phyloP scores from a whole-genome alignment of 306 rosid species.

The Senna tora region DNA sequence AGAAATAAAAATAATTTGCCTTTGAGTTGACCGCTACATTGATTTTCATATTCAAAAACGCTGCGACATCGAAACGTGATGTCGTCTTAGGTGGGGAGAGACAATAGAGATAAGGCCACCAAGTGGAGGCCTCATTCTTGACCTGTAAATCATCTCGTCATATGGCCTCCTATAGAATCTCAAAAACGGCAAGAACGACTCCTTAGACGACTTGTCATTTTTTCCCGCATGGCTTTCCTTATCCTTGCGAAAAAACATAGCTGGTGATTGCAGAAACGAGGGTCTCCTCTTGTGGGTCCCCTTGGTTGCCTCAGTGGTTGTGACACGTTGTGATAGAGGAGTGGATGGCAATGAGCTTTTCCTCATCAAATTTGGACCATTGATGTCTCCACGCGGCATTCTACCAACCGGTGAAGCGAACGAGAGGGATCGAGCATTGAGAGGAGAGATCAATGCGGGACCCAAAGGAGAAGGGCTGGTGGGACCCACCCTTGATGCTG shows the following conservation, averaged over 20 bases:
- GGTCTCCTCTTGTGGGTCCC: slow-evolving; percentile 51
- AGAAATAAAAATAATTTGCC: background rate
- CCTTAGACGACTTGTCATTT: slow-evolving; percentile 51
- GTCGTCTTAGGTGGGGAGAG: slow-evolving; percentile 64
- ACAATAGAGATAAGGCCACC: slow-evolving; percentile 76
- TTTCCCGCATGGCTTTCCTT: slow-evolving; percentile 53
- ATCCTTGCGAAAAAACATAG: slow-evolving; percentile 57
- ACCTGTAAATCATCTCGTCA: slow-evolving; percentile 79
- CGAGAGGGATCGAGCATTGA: slow-evolving; percentile 64
- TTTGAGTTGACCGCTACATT: background rate
- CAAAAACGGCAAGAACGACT: slow-evolving; percentile 58
- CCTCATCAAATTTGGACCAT: slow-evolving; percentile 36
- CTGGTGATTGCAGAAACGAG: slow-evolving; percentile 76
- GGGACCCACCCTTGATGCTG: slow-evolving; percentile 67
- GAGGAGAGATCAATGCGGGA: slow-evolving; percentile 63
- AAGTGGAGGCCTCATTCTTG: slow-evolving; percentile 87
- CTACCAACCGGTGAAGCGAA: slow-evolving; percentile 64
- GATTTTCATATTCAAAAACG: slow-evolving; percentile 57
- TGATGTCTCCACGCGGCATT: slow-evolving; percentile 49
- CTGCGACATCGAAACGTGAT: slow-evolving; percentile 67
- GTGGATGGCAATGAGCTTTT: slow-evolving; percentile 60
- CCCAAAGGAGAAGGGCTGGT: slow-evolving; percentile 47
- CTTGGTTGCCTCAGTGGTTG: slow-evolving; percentile 6
- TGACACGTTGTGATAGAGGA: slow-evolving; percentile 55
- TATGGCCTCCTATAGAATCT: slow-evolving; percentile 72